phyloP scores from a whole-genome alignment of 1,284 basidiomycete genomes.

The Vanrija pseudolonga region DNA sequence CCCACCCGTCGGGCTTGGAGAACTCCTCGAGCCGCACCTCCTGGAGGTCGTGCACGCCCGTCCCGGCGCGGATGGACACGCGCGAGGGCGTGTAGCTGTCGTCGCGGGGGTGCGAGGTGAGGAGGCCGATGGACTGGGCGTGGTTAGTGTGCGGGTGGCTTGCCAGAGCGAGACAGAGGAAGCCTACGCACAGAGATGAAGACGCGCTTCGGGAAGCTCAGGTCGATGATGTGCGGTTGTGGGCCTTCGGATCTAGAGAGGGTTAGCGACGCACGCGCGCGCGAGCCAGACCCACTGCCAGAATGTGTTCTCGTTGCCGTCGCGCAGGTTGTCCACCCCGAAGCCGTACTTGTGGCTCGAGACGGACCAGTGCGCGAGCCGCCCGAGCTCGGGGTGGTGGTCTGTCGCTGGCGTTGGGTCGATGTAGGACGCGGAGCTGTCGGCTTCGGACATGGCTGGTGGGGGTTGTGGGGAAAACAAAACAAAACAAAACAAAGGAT shows the following conservation, averaged over 20 bases:
- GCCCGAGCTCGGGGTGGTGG: constrained; percentile 35
- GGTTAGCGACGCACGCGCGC: constrained; percentile 5
- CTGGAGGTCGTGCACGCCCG: constrained; percentile 84
- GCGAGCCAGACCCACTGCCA: constrained; percentile 77
- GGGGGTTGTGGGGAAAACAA: not conserved
- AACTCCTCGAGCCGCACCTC: constrained; percentile 77
- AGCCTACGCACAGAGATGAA: constrained; percentile 67
- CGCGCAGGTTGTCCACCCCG: constrained; percentile 84
- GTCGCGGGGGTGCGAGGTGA: constrained; percentile 79
- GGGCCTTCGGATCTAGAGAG: constrained; percentile 73
- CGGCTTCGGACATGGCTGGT: constrained; percentile 1
- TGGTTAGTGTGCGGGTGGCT: not conserved
- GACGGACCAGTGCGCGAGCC: constrained; percentile 90
- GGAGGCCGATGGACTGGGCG: constrained; percentile 80
- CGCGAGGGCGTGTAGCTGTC: constrained; percentile 97
- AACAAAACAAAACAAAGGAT: too few relatives aligned
- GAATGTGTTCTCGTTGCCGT: constrained; percentile 85
- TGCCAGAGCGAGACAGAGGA: too few relatives aligned
- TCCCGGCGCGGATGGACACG: constrained; percentile 85
- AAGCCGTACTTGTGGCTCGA: constrained; percentile 96
- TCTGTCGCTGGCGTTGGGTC: too few relatives aligned
- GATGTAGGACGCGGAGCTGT: not conserved
- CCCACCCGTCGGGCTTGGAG: constrained; percentile 91
- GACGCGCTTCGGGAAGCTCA: constrained; percentile 88
- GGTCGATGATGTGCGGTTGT: constrained; percentile 92